Evolutionary conservation across 192 early-diverging fungal species (phyloP).

Genomic region (Coemansia sp.): DNA sequence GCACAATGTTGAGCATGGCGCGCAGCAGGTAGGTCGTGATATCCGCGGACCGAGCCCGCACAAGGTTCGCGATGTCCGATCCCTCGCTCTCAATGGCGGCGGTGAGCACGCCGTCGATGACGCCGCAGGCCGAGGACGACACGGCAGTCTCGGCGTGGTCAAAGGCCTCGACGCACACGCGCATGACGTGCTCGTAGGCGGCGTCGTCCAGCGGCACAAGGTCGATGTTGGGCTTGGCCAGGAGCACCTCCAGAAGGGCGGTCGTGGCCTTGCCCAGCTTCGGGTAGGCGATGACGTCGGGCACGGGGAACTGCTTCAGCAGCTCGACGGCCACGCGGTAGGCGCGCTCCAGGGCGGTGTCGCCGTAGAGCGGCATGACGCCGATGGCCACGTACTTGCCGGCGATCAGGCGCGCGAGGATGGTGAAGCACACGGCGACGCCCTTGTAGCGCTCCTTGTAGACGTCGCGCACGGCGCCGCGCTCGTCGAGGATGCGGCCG

Average conservation of each 20-base stretch:
- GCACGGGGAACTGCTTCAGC: conserved; percentile 71
- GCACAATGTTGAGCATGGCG: conserved; percentile 70
- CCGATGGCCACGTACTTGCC: conserved; percentile 92
- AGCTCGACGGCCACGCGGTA: conserved; percentile 67
- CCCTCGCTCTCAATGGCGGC: conserved; percentile 61
- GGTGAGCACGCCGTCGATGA: conserved; percentile 73
- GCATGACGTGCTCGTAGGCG: conserved; percentile 73
- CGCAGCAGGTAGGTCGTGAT: conserved; percentile 67
- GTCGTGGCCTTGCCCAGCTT: conserved; percentile 63
- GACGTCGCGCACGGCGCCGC: conserved; percentile 36
- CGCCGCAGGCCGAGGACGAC: conserved; percentile 66
- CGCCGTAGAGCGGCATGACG: conserved; percentile 87
- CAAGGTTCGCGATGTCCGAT: conserved; percentile 20
- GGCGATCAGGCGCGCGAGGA: conserved; percentile 66
- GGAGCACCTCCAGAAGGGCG: conserved; percentile 70
- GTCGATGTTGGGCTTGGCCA: conserved; percentile 65
- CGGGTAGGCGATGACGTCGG: conserved; percentile 71
- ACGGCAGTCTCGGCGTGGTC: conserved; percentile 60
- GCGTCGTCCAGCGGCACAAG: conserved; percentile 61
- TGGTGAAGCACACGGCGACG: conserved; percentile 73
- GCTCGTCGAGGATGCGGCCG: conserved; percentile 25
- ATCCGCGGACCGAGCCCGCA: conserved; percentile 55
- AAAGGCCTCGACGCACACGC: conserved; percentile 74
- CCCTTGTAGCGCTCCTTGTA: conserved; percentile 75
- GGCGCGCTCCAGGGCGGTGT: conserved; percentile 73